A percentile compares a stretch with the other conserved stretches of the same genome.
Conservation (phyloP, 1,284 basidiomycete species). For the Rhodotorula sp. region DNA sequence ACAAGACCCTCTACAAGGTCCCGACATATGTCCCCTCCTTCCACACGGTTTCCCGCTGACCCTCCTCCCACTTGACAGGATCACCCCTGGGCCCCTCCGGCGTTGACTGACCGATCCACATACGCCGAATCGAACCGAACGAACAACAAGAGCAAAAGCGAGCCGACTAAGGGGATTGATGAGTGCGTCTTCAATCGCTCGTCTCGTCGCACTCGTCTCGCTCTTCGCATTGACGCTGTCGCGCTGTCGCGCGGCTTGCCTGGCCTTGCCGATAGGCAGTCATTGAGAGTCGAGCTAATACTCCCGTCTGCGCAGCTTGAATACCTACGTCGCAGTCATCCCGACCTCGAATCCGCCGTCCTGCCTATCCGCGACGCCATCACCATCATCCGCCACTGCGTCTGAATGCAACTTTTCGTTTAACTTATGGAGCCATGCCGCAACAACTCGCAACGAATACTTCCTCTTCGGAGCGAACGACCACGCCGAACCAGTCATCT, state of each 20-base stretch:
- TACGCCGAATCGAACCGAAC: background rate
- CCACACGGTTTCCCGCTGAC: background rate
- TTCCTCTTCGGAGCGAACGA: background rate
- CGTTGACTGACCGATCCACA: background rate
- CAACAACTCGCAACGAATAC: background rate
- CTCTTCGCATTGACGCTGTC: background rate
- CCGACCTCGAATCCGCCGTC: conserved; percentile 43
- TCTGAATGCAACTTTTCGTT: background rate
- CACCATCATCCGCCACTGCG: conserved; percentile 43
- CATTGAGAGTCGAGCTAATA: too few species aligned
- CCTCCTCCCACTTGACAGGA: background rate
- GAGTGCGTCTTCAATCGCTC: background rate
- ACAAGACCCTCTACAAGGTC: conserved; percentile 49
- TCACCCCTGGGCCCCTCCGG: background rate
- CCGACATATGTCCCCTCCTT: background rate
- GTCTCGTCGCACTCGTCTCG: too few species aligned
- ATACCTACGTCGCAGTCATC: conserved; percentile 44
- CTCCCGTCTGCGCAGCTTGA: conserved; percentile 39
- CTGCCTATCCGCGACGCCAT: conserved; percentile 49
- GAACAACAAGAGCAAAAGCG: conserved; percentile 1
- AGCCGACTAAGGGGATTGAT: conserved; percentile 11
- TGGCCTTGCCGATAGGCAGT: too few species aligned
- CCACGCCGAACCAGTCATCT: background rate
- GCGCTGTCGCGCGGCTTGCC: too few species aligned
- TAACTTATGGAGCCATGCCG: background rate